Base-by-base conservation (phyloP, 345 rosid genomes). In the Populus pruinosa region DNA sequence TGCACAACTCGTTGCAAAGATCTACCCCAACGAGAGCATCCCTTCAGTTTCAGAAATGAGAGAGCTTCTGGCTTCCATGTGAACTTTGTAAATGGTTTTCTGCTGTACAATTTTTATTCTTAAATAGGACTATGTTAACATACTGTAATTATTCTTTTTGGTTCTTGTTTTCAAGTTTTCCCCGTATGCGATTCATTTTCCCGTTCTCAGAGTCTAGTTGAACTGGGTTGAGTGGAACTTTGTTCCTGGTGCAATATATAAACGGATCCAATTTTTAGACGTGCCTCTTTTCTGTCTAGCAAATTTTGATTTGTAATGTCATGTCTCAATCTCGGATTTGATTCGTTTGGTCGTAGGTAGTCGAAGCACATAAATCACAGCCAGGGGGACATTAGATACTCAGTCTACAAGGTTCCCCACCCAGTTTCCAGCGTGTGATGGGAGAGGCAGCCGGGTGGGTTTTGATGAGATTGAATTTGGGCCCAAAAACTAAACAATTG, bases 1-100 rank as follows among this genome's bases (percentile, higher is more conserved):
- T 69, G 97, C 85, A 20, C 97, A 92, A 85, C 89, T 90, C 2
- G 91, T 92, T 73, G 94, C 97, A 21, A 96, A 93, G 88, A 87
- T 96, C 76, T 96, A 96, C 77, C 97, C 97, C 4, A 87, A 33
- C 0, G 99, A 93, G 88, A 86, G 86, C 73, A 87, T 93, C 77
- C 91, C 89, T 11, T 87, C 97, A 0, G 95, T 88, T 10, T 71
- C 85, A 59, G 98, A 96, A 81, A 93, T 96, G 96, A 89, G 89
- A 80, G 97, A 86, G 18, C 89, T 89, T 74, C 83, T 93, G 25
- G 96, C 94, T 75, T 86, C 91, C 83, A 90, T 93, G 98, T 96
- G 85, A 88, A 84, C 75, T 38, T 62, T 69, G 84, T 81, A 73
- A 53, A 73, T 71, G 59, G 76, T 31, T 12, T 47, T 47, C 50